phyloP scores from a whole-genome alignment of 768 basidiomycete species.

The Termitomyces sp. region DNA sequence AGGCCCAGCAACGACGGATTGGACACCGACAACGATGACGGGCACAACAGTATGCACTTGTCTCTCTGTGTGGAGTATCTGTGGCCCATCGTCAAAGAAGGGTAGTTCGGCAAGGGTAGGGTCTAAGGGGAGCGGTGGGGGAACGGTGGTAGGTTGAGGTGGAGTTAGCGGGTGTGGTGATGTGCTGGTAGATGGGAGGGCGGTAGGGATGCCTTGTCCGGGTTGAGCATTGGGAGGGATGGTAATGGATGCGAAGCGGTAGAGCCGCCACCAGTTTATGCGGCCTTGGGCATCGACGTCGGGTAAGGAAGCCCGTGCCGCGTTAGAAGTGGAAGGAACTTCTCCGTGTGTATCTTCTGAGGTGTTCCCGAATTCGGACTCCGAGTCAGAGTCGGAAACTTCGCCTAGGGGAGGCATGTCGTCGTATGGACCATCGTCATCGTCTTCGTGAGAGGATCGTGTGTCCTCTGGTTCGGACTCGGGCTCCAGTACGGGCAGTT shows the following conservation, averaged over 20 bases:
- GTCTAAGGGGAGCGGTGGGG: slow-evolving; percentile 5
- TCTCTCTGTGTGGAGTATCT: background rate
- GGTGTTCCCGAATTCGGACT: slow-evolving; percentile 28
- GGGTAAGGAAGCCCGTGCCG: background rate
- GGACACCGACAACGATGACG: slow-evolving; percentile 79
- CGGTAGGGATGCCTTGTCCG: slow-evolving; percentile 12
- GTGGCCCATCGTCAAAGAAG: slow-evolving; percentile 5
- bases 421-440: slow-evolving; percentile 12
- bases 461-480: background rate
- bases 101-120: slow-evolving; percentile 15
- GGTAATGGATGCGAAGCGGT: slow-evolving; percentile 70
- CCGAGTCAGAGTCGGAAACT: slow-evolving; percentile 29
- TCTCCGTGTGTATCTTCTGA: slow-evolving; percentile 22
- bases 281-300: slow-evolving; percentile 27
- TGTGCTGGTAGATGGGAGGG: slow-evolving; percentile 12
- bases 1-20: slow-evolving; percentile 62
- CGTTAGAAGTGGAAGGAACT: background rate
- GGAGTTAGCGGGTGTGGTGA: slow-evolving; percentile 12
- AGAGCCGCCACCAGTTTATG: slow-evolving; percentile 81
- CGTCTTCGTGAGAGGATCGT: background rate
- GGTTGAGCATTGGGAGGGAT: slow-evolving; percentile 20
- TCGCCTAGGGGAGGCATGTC: slow-evolving; percentile 26
- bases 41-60: slow-evolving; percentile 53
- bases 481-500: background rate
- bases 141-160: background rate